Evolutionary conservation across 2,329 filamentous ascomycete species (phyloP).

Genomic region (Piedraia hortae): DNA sequence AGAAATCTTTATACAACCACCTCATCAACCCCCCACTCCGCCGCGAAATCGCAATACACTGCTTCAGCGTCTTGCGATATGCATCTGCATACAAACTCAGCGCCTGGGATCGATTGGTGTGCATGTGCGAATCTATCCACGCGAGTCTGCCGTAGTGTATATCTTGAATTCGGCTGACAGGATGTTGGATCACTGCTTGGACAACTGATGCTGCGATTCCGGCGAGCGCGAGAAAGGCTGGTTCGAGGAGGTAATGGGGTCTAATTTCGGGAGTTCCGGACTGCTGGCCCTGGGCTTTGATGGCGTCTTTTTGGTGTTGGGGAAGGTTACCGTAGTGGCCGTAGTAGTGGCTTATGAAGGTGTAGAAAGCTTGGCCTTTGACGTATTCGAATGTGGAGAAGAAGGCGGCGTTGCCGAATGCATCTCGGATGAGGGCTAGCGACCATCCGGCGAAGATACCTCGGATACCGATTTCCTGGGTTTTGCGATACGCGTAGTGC

Average conservation of each 20-base stretch:
- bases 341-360: constrained; percentile 44
- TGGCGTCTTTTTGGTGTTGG: constrained; percentile 10
- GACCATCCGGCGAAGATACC: constrained; percentile 51
- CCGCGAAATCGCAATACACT: constrained; percentile 30
- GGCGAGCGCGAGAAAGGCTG: constrained; percentile 39
- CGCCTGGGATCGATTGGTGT: constrained; percentile 17
- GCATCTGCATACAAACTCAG: constrained; percentile 40
- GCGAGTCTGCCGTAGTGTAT: constrained; percentile 48
- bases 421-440: constrained; percentile 40
- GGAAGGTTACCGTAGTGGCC: constrained; percentile 16
- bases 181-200: constrained; percentile 44
- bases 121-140: constrained; percentile 32
- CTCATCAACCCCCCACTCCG: constrained; percentile 22
- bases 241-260: constrained; percentile 51
- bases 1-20: constrained; percentile 46
- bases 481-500: constrained; percentile 37
- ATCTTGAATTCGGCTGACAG: constrained; percentile 40
- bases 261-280: constrained; percentile 26
- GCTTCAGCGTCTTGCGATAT: constrained; percentile 38
- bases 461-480: constrained; percentile 41
- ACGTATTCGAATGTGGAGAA: constrained; percentile 51
- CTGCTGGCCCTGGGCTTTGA: constrained; percentile 6
- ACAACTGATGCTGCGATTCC: constrained; percentile 40
- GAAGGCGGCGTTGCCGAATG: constrained; percentile 40
- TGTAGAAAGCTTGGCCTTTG: constrained; percentile 46